Percentiles rank a stretch among this genome's conserved stretches.
phyloP scores from a whole-genome alignment of 371 early-diverging fungal genomes.

The Coemansia sp. region DNA sequence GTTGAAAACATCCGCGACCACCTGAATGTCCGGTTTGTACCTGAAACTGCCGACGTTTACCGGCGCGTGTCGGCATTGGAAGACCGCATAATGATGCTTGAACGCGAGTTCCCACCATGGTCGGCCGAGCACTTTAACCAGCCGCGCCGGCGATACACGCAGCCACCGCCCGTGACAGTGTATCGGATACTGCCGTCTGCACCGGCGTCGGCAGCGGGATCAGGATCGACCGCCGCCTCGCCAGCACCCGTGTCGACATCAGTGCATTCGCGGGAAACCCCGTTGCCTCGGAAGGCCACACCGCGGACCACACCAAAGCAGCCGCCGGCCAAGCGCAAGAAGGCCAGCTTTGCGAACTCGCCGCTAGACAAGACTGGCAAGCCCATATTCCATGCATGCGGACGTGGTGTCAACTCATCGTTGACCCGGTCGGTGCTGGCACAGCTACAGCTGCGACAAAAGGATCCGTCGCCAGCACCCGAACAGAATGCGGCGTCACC shows the following conservation, averaged over 20 bases:
- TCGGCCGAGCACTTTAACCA: slow-evolving; percentile 47
- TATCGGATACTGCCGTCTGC: slow-evolving; percentile 29
- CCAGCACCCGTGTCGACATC: not conserved
- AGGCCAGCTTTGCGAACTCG: slow-evolving; percentile 8
- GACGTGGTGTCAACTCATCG: slow-evolving; percentile 49
- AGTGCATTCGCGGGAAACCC: not conserved
- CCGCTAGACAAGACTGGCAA: slow-evolving; percentile 35
- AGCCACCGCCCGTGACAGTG: slow-evolving; percentile 27
- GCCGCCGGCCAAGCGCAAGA: slow-evolving; percentile 28
- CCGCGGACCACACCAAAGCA: not conserved
- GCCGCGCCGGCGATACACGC: slow-evolving; percentile 37
- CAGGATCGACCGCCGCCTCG: too few species aligned
- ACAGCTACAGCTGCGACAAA: slow-evolving; percentile 34
- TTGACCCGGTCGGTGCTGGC: slow-evolving; percentile 47
- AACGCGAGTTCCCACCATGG: slow-evolving; percentile 50
- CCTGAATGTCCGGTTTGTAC: slow-evolving; percentile 38
- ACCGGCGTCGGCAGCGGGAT: not conserved
- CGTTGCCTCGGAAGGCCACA: not conserved
- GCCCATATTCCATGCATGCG: slow-evolving; percentile 42
- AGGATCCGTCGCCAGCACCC: not conserved
- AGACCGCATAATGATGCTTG: slow-evolving; percentile 48
- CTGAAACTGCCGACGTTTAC: slow-evolving; percentile 27
- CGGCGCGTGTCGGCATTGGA: slow-evolving; percentile 46
- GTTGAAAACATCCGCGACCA: slow-evolving; percentile 48
- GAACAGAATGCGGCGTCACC: not conserved